These are phyloP conservation scores for Chaetomiaceae sp. DNA, from an alignment of 2,329 filamentous ascomycete species.

Conservation along the genomic window DNA sequence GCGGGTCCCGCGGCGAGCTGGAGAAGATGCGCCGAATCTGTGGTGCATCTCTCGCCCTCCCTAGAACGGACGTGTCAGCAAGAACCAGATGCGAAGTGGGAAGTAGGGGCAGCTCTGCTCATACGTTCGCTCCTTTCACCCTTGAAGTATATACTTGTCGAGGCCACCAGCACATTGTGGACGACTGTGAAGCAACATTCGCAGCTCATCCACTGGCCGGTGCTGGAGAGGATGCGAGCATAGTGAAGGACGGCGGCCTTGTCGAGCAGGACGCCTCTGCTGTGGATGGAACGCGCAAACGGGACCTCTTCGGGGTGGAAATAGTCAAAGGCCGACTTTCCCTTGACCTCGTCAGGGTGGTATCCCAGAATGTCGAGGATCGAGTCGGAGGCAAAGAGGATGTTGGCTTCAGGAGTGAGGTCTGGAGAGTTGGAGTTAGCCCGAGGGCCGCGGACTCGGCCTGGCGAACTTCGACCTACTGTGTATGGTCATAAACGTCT, in stretches of 20 bases:
- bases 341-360: conserved; percentile 67
- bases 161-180: conserved; percentile 81
- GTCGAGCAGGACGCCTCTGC: conserved; percentile 68
- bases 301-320: conserved; percentile 79
- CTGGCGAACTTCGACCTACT: conserved; percentile 49
- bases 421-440: conserved; percentile 45
- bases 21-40: conserved; percentile 75
- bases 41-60: conserved; percentile 70
- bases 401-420: conserved; percentile 67
- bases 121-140: conserved; percentile 69
- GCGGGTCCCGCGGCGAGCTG: conserved; percentile 73
- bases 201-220: conserved; percentile 70
- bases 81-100: neutral
- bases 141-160: conserved; percentile 70
- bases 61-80: conserved; percentile 40
- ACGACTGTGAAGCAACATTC: conserved; percentile 89
- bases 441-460: neutral
- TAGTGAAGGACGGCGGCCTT: conserved; percentile 83
- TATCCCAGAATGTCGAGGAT: conserved; percentile 80
- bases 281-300: conserved; percentile 67
- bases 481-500: conserved; percentile 88
- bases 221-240: conserved; percentile 62
- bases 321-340: conserved; percentile 76
- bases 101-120: conserved; percentile 34
- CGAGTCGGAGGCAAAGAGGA: conserved; percentile 79